Evolutionary conservation across 345 rosid species (phyloP), one percentile per base, ranked within the genome.

Genomic region (Gossypium anomalum): DNA sequence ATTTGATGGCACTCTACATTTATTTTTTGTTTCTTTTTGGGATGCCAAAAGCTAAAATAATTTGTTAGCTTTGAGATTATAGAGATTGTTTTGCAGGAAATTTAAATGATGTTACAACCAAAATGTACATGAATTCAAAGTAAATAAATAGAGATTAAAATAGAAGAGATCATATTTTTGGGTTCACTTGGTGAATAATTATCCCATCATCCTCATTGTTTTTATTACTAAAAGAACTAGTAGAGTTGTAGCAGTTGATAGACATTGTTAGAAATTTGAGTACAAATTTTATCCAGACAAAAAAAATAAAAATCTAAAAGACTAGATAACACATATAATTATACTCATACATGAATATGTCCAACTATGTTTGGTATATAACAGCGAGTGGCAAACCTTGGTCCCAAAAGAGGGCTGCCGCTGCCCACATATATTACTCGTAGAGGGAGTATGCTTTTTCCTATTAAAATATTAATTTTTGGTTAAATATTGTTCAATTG

Each of bases 71-170:
- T 29, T 67, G 13, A 48, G 11, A n/a, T 65, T 4, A 19, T 65
- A 10, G 51, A 43, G 29, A 48, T 23, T 25, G 34, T 23, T 17
- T 10, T 7, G 22, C 6, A 67, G 34, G 68, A 59, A 49, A 47
- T 47, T 16, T 23, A 49, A 75, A 19, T 34, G 11, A 64, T 47
- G 55, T 47, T 34, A 63, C 29, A 6, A 51, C 34, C 70, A 63
- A 34, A 75, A 70, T 71, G 69, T 75, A 76, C 74, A 27, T 29
- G 64, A 56, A 22, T 29, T 44, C 9, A 49, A 51, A 25, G 53
- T 43, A 79, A 59, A 58, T 60, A 67, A 74, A 72, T 67, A 6
- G 71, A 20, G 7, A 38, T 34, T 63, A 38, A 34, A 9, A 61
- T 23, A 66, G 14, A 63, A 69, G 63, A 25, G 73, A 66, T 55